Evolutionary conservation across 2,329 filamentous ascomycete genomes (phyloP).

Genomic region (Pseudogymnoascus sp.): DNA sequence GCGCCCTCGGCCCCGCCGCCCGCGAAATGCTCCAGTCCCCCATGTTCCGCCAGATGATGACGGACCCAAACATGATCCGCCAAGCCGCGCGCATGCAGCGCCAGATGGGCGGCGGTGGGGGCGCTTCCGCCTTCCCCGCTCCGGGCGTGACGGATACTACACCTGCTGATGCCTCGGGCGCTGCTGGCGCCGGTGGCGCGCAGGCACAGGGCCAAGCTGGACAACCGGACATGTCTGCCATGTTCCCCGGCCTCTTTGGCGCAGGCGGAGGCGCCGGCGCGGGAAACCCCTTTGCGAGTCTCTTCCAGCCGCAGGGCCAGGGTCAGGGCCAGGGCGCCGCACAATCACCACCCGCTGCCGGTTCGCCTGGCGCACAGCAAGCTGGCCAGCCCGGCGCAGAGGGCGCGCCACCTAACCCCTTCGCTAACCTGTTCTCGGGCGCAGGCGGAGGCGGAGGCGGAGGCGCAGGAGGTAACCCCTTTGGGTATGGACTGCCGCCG

Average conservation of each 20-base stretch:
- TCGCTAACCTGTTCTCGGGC: constrained; percentile 52
- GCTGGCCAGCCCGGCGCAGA: constrained; percentile 17
- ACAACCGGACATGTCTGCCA: constrained; percentile 21
- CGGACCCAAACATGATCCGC: constrained; percentile 76
- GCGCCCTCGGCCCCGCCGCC: constrained; percentile 61
- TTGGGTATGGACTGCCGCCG: constrained; percentile 35
- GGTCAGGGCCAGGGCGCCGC: constrained; percentile 18
- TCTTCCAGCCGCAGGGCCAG: constrained; percentile 38
- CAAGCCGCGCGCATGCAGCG: constrained; percentile 78
- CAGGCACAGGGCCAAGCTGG: constrained; percentile 21
- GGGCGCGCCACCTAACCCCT: constrained; percentile 49
- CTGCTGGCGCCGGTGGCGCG: constrained; percentile 19
- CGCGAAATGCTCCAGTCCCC: constrained; percentile 83
- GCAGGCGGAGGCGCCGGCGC: constrained; percentile 26
- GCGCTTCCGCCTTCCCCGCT: constrained; percentile 65
- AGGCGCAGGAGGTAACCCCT: constrained; percentile 29
- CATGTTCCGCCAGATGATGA: constrained; percentile 85
- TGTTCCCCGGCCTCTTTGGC: constrained; percentile 31
- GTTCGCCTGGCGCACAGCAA: constrained; percentile 23
- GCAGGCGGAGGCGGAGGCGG: constrained; percentile 25
- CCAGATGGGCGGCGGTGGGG: constrained; percentile 49
- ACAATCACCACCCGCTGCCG: constrained; percentile 17
- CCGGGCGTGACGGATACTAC: constrained; percentile 88
- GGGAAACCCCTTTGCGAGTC: constrained; percentile 53
- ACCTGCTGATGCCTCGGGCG: constrained; percentile 35